Percentiles rank a stretch among this genome's conserved stretches.
Evolutionary conservation across 2,329 filamentous ascomycete genomes (phyloP).

Genomic region (Arthrobotrys conoides): DNA sequence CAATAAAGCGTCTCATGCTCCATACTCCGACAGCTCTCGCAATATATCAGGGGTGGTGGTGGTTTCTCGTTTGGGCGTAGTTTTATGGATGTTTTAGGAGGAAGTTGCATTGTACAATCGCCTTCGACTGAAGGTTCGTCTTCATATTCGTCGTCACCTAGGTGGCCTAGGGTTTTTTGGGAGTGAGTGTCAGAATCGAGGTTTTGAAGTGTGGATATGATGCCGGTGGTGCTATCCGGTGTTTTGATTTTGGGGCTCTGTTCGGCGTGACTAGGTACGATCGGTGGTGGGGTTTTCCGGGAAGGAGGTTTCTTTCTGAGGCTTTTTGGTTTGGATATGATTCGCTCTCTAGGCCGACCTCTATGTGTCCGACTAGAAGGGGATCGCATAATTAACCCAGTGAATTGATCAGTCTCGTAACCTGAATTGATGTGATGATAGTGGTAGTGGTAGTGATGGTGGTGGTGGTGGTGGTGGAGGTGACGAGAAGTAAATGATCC

Average conservation of each 20-base stretch:
- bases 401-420: too few relatives aligned
- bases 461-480: background rate
- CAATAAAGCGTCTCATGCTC: background rate
- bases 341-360: background rate
- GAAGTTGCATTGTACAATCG: too few relatives aligned
- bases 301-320: background rate
- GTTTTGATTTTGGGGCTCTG: background rate
- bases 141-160: too few relatives aligned
- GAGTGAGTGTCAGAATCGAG: too few relatives aligned
- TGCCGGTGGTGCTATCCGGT: background rate
- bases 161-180: too few relatives aligned
- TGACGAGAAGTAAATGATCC: background rate
- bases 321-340: background rate
- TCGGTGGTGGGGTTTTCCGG: too few relatives aligned
- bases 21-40: background rate
- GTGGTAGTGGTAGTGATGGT: background rate
- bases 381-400: background rate
- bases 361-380: background rate
- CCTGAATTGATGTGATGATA: background rate
- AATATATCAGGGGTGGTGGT: too few relatives aligned
- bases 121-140: too few relatives aligned
- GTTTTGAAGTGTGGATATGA: background rate
- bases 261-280: background rate
- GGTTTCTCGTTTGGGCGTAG: too few relatives aligned
- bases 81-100: too few relatives aligned